Percentiles rank a stretch among this genome's conserved stretches.
These are phyloP conservation scores for Apiospora arundinis DNA, from an alignment of 2,329 filamentous ascomycete species.

Conservation along the genomic window DNA sequence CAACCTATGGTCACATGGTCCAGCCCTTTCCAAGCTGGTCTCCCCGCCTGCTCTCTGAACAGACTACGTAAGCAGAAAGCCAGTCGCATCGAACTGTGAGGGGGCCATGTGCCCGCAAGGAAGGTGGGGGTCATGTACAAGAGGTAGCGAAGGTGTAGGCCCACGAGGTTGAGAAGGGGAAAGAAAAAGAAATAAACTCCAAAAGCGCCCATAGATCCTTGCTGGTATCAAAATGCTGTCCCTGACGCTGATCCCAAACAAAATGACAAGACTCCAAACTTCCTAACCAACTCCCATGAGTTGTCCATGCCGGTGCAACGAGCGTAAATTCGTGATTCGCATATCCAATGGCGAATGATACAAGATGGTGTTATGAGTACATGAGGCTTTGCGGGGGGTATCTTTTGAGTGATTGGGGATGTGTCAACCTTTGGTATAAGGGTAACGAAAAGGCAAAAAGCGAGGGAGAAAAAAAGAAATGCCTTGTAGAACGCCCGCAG, in stretches of 20 bases:
- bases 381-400: not conserved
- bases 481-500: not conserved
- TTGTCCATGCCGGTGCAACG: constrained; percentile 13
- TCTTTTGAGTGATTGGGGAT: not conserved
- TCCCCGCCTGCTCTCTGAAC: not conserved
- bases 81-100: not conserved
- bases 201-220: constrained; percentile 10
- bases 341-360: not conserved
- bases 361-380: constrained; percentile 15
- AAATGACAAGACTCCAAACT: constrained; percentile 2
- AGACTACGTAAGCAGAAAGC: not conserved
- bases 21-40: not conserved
- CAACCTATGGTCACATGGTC: not conserved
- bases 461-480: not conserved
- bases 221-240: constrained; percentile 17
- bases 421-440: not conserved
- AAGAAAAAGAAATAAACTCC: not conserved
- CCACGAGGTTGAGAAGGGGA: not conserved
- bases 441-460: not conserved
- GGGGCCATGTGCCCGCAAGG: constrained; percentile 1
- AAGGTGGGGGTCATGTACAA: constrained; percentile 2
- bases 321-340: constrained; percentile 17
- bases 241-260: not conserved
- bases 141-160: not conserved
- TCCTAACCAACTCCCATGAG: not conserved